These are phyloP conservation scores for Asterophora lycoperdoides DNA, from an alignment of 768 basidiomycete genomes.

Conservation along the genomic window DNA sequence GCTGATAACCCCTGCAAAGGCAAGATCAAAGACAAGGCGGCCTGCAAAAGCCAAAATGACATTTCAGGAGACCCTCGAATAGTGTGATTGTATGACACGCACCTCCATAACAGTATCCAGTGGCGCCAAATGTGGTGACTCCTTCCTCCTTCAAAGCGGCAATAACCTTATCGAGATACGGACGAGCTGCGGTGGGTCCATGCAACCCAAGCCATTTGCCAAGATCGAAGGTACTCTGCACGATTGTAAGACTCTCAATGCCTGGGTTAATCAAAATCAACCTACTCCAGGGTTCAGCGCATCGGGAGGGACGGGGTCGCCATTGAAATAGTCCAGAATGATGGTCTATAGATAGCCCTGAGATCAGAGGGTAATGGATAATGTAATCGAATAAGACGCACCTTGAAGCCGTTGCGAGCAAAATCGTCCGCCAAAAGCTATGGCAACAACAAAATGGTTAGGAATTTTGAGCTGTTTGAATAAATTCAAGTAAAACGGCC, in stretches of 20 bases:
- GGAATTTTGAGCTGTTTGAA: neutral
- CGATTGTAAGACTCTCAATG: neutral
- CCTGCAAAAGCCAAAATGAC: conserved; percentile 23
- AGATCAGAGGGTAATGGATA: no score
- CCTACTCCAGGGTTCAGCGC: conserved; percentile 31
- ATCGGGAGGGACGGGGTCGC: conserved; percentile 35
- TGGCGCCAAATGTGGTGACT: conserved; percentile 52
- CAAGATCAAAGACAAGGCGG: conserved; percentile 59
- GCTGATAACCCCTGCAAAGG: conserved; percentile 48
- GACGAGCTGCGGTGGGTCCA: conserved; percentile 35
- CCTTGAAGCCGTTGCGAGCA: conserved; percentile 43
- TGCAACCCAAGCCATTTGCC: conserved; percentile 43
- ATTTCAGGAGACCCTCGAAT: neutral
- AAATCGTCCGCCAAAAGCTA: conserved; percentile 42
- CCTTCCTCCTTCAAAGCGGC: conserved; percentile 54
- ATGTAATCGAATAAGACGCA: conserved; percentile 11
- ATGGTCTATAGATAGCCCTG: conserved; percentile 26
- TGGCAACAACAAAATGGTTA: neutral
- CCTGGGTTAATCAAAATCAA: neutral
- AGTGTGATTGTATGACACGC: conserved; percentile 8
- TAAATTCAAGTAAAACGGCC: conserved; percentile 8
- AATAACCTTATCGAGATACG: conserved; percentile 52
- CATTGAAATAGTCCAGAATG: conserved; percentile 38
- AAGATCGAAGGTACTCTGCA: conserved; percentile 33
- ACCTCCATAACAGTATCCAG: conserved; percentile 73